Evolutionary conservation across 225 moss, liverwort and hornwort species (phyloP).

Genomic region (Sphagnum contortum): DNA sequence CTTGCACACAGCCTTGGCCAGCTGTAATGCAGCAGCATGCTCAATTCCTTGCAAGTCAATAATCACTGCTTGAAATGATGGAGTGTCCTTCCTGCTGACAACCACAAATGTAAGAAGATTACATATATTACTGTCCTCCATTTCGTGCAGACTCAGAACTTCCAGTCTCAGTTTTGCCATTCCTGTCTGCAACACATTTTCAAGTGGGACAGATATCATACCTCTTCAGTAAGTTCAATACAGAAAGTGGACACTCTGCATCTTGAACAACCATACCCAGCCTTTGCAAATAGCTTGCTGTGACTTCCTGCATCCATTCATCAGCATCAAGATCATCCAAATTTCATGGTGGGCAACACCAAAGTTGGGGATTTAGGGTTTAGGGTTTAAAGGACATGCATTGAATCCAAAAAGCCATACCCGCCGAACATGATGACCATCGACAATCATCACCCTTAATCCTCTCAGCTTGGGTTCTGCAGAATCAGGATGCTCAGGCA

Average conservation of each 20-base stretch:
- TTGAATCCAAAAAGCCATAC: conserved; percentile 13
- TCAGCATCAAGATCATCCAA: background rate
- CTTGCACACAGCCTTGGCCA: conserved; percentile 27
- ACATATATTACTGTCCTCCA: too few species aligned
- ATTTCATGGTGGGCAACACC: too few species aligned
- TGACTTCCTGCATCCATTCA: conserved; percentile 43
- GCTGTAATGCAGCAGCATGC: conserved; percentile 18
- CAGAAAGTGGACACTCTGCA: conserved; percentile 31
- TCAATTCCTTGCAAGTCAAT: conserved; percentile 60
- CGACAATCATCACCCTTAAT: conserved; percentile 42
- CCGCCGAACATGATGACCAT: conserved; percentile 67
- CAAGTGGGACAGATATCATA: conserved; percentile 2
- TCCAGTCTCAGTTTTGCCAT: too few species aligned
- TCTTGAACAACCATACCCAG: conserved; percentile 44
- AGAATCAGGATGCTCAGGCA: conserved; percentile 7
- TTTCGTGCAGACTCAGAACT: too few species aligned
- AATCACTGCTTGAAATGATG: conserved; percentile 35
- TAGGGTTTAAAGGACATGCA: conserved; percentile 2
- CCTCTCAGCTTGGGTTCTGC: conserved; percentile 42
- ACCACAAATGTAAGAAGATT: background rate
- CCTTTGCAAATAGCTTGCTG: conserved; percentile 44
- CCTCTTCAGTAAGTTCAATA: conserved; percentile 38
- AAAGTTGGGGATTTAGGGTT: too few species aligned
- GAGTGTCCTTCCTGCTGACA: conserved; percentile 20
- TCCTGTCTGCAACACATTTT: background rate